Evolutionary conservation across 306 rosid species (phyloP), one percentile per base, ranked within the genome.

Genomic region (Cotoneaster glaucophyllus): DNA sequence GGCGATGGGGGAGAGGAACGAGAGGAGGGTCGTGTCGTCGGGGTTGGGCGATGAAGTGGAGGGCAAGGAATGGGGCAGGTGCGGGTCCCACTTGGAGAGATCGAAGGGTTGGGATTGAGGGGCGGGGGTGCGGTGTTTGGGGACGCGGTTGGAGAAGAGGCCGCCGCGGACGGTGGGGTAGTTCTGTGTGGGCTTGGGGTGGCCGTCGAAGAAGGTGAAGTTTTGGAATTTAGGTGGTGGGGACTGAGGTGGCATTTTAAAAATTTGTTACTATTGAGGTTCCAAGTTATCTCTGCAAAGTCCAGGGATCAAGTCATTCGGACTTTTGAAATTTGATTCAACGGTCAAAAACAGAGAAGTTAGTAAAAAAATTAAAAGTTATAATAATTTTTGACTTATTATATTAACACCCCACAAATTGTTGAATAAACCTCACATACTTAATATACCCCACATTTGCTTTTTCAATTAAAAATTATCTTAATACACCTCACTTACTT

Each of bases 131-230:
- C 39, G 32, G 67, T 43, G 41, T 6, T 31, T 56, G 74, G 65
- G 86, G 54, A 83, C 58, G 74, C 88, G 91, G 54, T 89, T 86
- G 80, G 90, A 83, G 89, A 85, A 88, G 80, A 89, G 87, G 82
- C 93, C 91, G 6, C 90, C 98, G 21, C 87, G 86, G 58, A 91
- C 88, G 15, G 84, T 86, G 54, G 97, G 96, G 71, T 87, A 91
- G 78, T 93, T 89, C 59, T 86, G 88, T 67, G 90, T 72, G 74
- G 94, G 94, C 26, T 86, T 94, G 41, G 93, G 96, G 88, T 90
- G 96, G 66, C 96, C 96, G 67, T 87, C 64, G 87, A 86, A 90
- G 88, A 88, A 82, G 77, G 83, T 64, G 25, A 81, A 78, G 7
- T 86, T 87, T 19, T 83, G 82, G 74, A 88, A 70, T 58, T 88